Evolutionary conservation across 345 rosid genomes (phyloP).

Genomic region (Citrus cavaleriei): DNA sequence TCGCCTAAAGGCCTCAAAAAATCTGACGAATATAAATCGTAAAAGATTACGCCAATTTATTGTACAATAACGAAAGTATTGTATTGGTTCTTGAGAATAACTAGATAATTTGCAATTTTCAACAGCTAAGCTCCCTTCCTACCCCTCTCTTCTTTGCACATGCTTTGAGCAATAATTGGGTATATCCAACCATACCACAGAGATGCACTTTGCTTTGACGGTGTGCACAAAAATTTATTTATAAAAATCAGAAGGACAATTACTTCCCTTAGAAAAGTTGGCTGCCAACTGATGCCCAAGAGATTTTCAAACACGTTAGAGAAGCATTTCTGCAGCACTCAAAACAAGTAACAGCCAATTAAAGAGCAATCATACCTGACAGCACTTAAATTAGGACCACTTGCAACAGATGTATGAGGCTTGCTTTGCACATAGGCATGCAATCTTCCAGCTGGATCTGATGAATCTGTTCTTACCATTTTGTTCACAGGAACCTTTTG

Average conservation of each 20-base stretch:
- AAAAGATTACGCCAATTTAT: neutral
- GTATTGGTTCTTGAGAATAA: neutral
- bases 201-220: neutral
- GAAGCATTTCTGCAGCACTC: neutral
- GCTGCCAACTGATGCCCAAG: neutral
- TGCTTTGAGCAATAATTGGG: neutral
- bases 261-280: neutral
- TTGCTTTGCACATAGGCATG: constrained; percentile 67
- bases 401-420: constrained; percentile 39
- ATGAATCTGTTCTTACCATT: constrained; percentile 88
- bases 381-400: constrained; percentile 47
- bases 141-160: neutral
- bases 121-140: neutral
- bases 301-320: neutral
- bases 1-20: neutral
- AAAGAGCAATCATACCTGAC: constrained; percentile 51
- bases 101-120: neutral
- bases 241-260: neutral
- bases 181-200: neutral
- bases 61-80: neutral
- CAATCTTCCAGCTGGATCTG: constrained; percentile 91
- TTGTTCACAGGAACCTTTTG: constrained; percentile 75
- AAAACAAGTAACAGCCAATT: neutral
- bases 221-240: neutral
- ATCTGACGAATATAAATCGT: neutral